Evolutionary conservation across 2,329 filamentous ascomycete species (phyloP).

Genomic region (Rhexocercosporidium sp.): DNA sequence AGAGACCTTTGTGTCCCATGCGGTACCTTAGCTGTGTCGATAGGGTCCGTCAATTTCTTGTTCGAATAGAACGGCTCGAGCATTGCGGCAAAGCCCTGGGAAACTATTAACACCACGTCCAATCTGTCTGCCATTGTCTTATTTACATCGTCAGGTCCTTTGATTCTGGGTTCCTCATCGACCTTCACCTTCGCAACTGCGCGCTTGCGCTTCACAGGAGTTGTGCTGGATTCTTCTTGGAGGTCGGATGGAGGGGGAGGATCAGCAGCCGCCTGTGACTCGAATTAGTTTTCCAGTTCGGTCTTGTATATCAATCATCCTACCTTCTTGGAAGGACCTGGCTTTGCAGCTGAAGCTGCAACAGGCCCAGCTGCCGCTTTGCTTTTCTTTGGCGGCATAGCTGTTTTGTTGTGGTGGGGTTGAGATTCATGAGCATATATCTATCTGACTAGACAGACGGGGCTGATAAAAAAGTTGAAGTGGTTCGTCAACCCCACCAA

Average conservation of each 20-base stretch:
- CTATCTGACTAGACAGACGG: too few relatives aligned
- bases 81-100: slow-evolving; percentile 62
- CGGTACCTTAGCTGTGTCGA: slow-evolving; percentile 61
- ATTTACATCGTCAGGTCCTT: slow-evolving; percentile 37
- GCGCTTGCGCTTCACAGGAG: slow-evolving; percentile 36
- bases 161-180: slow-evolving; percentile 26
- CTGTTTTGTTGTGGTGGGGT: slow-evolving; percentile 11
- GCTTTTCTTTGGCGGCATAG: slow-evolving; percentile 37
- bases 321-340: slow-evolving; percentile 27
- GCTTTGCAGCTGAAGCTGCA: slow-evolving; percentile 29
- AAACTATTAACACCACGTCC: slow-evolving; percentile 14
- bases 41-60: slow-evolving; percentile 66
- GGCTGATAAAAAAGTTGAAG: slow-evolving; percentile 12
- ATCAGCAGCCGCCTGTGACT: slow-evolving; percentile 15
- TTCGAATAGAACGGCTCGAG: slow-evolving; percentile 73
- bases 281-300: neutral
- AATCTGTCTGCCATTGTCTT: neutral
- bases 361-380: slow-evolving; percentile 32
- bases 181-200: slow-evolving; percentile 26
- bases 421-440: neutral
- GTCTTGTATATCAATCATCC: neutral
- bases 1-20: neutral
- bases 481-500: slow-evolving; percentile 2
- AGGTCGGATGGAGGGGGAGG: slow-evolving; percentile 3
- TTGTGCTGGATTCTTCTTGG: slow-evolving; percentile 18